Evolutionary conservation across 2,329 filamentous ascomycete genomes (phyloP).

Genomic region (Colletotrichum scovillei): DNA sequence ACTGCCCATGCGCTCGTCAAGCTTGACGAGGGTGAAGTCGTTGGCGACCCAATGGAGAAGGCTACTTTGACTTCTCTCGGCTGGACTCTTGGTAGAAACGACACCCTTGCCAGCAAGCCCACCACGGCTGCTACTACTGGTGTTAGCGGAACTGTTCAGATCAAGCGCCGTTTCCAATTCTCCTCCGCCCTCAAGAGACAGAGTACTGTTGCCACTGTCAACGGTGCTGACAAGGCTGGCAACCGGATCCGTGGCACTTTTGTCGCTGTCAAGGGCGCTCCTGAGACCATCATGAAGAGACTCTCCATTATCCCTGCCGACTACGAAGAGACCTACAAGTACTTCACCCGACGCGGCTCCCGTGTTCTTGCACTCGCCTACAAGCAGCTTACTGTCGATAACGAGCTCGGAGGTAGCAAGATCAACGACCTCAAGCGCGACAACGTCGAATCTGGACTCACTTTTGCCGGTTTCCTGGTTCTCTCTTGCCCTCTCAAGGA

Average conservation of each 20-base stretch:
- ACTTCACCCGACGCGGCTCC: slow-evolving; percentile 95
- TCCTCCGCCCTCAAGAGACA: slow-evolving; percentile 96
- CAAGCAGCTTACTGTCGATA: slow-evolving; percentile 86
- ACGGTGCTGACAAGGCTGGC: slow-evolving; percentile 78
- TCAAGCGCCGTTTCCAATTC: slow-evolving; percentile 98
- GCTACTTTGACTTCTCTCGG: slow-evolving; percentile 90
- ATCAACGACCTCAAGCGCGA: slow-evolving; percentile 97
- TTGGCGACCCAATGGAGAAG: slow-evolving; percentile 99
- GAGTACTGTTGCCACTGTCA: slow-evolving; percentile 89
- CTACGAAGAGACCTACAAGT: slow-evolving; percentile 98
- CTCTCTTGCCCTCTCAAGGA: slow-evolving; percentile 96
- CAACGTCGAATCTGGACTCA: slow-evolving; percentile 84
- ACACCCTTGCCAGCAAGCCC: slow-evolving; percentile 79
- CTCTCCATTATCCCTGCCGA: slow-evolving; percentile 82
- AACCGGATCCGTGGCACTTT: slow-evolving; percentile 88
- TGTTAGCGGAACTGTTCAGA: slow-evolving; percentile 82
- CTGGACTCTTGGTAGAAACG: slow-evolving; percentile 92
- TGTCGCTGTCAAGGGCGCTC: slow-evolving; percentile 94
- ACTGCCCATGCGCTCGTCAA: slow-evolving; percentile 96
- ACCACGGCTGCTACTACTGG: slow-evolving; percentile 56
- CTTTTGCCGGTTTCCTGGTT: slow-evolving; percentile 95
- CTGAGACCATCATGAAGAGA: slow-evolving; percentile 97
- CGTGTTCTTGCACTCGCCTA: slow-evolving; percentile 94
- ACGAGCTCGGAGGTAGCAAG: slow-evolving; percentile 82
- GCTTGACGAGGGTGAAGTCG: slow-evolving; percentile 95